A percentile compares a stretch with the other conserved stretches of the same genome.
phyloP scores from a whole-genome alignment of 768 basidiomycete genomes.

The Psilocybe cyanescens region DNA sequence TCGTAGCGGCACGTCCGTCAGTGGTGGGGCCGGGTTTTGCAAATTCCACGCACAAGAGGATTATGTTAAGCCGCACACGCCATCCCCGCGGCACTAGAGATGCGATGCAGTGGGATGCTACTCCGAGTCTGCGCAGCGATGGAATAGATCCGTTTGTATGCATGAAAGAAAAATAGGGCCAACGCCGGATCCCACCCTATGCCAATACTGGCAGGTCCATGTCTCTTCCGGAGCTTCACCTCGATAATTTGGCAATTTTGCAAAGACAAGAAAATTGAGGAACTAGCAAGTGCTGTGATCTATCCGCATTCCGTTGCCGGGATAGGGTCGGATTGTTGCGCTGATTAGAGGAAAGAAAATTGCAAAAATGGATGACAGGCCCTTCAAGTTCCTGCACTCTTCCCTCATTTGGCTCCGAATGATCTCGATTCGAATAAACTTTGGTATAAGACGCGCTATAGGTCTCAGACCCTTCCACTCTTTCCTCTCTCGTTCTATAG shows the following conservation, averaged over 20 bases:
- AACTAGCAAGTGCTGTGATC: background rate
- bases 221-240: constrained; percentile 1
- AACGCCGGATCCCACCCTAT: background rate
- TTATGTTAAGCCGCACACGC: background rate
- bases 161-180: background rate
- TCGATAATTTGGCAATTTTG: background rate
- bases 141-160: background rate
- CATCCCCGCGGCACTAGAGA: constrained; percentile 5
- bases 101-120: background rate
- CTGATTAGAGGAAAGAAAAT: background rate
- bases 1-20: background rate
- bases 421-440: constrained; percentile 3
- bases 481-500: constrained; percentile 7
- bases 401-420: constrained; percentile 8
- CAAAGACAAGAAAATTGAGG: background rate
- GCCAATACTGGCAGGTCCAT: background rate
- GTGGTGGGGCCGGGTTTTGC: background rate
- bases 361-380: constrained; percentile 11
- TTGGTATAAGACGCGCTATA: constrained; percentile 21
- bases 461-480: constrained; percentile 8
- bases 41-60: background rate
- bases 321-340: background rate
- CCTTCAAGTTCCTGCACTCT: constrained; percentile 1
- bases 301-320: background rate
- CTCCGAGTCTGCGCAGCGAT: background rate